A percentile compares a stretch with the other conserved stretches of the same genome.
Conservation (phyloP, 2,329 filamentous ascomycete species). For the Tolypocladium guangdongense region DNA sequence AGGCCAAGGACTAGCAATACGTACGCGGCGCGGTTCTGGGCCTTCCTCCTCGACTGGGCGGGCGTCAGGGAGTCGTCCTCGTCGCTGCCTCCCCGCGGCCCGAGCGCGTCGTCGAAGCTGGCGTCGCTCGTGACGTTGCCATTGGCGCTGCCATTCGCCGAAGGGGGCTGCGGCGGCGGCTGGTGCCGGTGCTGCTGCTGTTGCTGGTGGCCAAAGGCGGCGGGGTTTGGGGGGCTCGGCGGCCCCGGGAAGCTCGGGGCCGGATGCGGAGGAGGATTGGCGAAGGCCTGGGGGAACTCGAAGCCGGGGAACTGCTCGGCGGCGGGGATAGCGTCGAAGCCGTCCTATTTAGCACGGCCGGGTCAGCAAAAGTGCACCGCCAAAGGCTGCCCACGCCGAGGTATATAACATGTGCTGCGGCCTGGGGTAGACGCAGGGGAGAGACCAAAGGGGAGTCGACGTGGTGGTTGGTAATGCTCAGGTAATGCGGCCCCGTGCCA, state of each 20-base stretch:
- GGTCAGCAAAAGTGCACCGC: background rate
- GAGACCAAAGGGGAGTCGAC: background rate
- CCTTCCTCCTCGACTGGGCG: slow-evolving; percentile 47
- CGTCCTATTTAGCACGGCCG: slow-evolving; percentile 30
- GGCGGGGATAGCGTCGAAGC: slow-evolving; percentile 34
- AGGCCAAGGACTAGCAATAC: slow-evolving; percentile 16
- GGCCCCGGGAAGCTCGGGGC: slow-evolving; percentile 27
- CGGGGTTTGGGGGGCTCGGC: slow-evolving; percentile 40
- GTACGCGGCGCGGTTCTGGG: slow-evolving; percentile 51
- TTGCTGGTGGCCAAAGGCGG: slow-evolving; percentile 16
- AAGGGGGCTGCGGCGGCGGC: slow-evolving; percentile 9
- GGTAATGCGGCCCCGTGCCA: slow-evolving; percentile 15
- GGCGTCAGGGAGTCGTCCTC: slow-evolving; percentile 46
- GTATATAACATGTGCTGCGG: background rate
- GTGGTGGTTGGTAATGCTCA: slow-evolving; percentile 20
- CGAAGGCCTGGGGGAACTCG: slow-evolving; percentile 30
- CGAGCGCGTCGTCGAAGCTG: slow-evolving; percentile 21
- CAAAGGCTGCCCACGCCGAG: background rate
- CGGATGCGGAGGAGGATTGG: slow-evolving; percentile 16
- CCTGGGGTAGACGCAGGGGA: background rate
- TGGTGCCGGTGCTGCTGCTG: slow-evolving; percentile 14
- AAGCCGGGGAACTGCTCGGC: slow-evolving; percentile 38
- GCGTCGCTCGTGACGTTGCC: slow-evolving; percentile 26
- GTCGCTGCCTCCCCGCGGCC: slow-evolving; percentile 33
- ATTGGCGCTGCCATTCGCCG: slow-evolving; percentile 9